Percentiles rank a stretch among this genome's conserved stretches.
phyloP scores from a whole-genome alignment of 345 rosid species.

The Murraya koenigii region DNA sequence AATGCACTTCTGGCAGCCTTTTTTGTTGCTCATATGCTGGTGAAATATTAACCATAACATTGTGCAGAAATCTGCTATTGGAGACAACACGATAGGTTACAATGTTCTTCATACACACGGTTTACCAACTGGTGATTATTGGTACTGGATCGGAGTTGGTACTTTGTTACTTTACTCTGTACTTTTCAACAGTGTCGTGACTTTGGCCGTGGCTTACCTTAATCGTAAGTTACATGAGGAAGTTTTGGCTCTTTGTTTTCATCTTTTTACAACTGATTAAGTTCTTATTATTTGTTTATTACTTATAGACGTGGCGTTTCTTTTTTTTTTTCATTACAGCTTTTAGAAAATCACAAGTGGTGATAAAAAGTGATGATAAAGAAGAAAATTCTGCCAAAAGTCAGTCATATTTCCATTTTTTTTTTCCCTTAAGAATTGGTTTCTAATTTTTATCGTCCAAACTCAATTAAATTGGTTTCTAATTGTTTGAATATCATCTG shows the following conservation, averaged over 20 bases:
- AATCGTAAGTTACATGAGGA: slow-evolving; percentile 53
- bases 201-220: slow-evolving; percentile 66
- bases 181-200: slow-evolving; percentile 67
- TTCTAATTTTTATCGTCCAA: not conserved
- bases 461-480: not conserved
- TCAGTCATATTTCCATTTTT: slow-evolving; percentile 22
- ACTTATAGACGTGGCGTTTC: not conserved
- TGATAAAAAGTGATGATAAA: slow-evolving; percentile 36
- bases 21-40: not conserved
- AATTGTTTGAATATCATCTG: not conserved
- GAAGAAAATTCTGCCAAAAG: slow-evolving; percentile 30
- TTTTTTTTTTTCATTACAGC: slow-evolving; percentile 45
- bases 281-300: not conserved
- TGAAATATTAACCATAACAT: slow-evolving; percentile 10
- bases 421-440: not conserved
- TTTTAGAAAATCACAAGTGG: slow-evolving; percentile 43
- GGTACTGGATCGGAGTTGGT: slow-evolving; percentile 91
- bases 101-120: slow-evolving; percentile 52
- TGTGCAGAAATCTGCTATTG: slow-evolving; percentile 57
- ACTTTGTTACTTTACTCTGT: slow-evolving; percentile 55
- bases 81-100: slow-evolving; percentile 51
- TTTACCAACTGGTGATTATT: slow-evolving; percentile 47
- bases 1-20: not conserved
- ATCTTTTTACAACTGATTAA: not conserved
- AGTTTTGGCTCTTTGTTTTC: not conserved